These are phyloP conservation scores for Glycine tomentella DNA, from an alignment of 306 rosid species.

Conservation along the genomic window DNA sequence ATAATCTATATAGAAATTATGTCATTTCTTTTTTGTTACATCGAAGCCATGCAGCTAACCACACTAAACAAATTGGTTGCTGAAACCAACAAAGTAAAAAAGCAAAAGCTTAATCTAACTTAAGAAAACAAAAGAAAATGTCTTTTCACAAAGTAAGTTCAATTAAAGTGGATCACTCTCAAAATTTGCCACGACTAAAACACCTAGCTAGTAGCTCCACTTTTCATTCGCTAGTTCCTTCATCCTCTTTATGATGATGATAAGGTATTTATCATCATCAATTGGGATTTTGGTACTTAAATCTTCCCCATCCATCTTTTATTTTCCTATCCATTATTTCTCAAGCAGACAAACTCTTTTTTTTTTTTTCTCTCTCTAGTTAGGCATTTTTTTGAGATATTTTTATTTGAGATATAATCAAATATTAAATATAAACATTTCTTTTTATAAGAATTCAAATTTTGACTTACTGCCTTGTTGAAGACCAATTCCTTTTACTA, in stretches of 20 bases:
- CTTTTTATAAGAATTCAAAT: too few relatives aligned
- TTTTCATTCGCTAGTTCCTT: too few relatives aligned
- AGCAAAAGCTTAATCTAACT: slow-evolving; percentile 33
- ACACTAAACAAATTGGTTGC: not conserved
- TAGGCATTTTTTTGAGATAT: too few relatives aligned
- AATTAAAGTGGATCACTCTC: slow-evolving; percentile 12
- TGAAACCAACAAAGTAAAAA: slow-evolving; percentile 39
- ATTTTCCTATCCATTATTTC: too few relatives aligned
- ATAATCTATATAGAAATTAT: not conserved
- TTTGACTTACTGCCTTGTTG: too few relatives aligned
- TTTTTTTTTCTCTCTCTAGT: too few relatives aligned
- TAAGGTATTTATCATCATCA: not conserved
- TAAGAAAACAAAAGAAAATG: slow-evolving; percentile 21
- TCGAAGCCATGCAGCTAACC: slow-evolving; percentile 3
- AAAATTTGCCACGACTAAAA: not conserved
- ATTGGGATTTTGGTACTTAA: not conserved
- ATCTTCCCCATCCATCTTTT: not conserved
- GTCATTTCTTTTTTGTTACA: not conserved
- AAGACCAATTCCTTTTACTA: too few relatives aligned
- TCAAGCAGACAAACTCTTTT: too few relatives aligned
- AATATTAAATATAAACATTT: too few relatives aligned
- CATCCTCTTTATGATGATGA: not conserved
- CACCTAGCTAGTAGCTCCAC: too few relatives aligned
- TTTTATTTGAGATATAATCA: too few relatives aligned
- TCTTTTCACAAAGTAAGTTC: slow-evolving; percentile 33